Evolutionary conservation across 2,329 filamentous ascomycete species (phyloP), one percentile per base, ranked within the genome.

Genomic region (Seiridium unicorne): DNA sequence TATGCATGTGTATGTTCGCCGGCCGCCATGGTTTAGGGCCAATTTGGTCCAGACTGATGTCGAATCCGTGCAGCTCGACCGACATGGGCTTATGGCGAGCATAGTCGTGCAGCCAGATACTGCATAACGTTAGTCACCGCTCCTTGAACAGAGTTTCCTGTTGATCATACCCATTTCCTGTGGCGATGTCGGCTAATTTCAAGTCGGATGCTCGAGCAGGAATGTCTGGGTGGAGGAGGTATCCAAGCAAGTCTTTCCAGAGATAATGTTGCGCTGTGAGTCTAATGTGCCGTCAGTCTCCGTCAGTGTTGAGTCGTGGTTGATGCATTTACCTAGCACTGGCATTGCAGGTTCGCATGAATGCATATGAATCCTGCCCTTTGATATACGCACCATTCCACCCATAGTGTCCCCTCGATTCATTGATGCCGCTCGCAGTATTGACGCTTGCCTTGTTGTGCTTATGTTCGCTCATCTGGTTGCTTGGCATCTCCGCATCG

Each of bases 41-140:
- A 44, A 59, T 57, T 40, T 66, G 63, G 53, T 66, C 64, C n/a
- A 63, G 40, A 51, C 57, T 62, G 36, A 64, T 61, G 11, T 66
- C 63, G 11, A 65, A 62, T 18, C 63, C 60, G 44, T 64, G 59
- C n/a, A 63, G 32, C 48, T 63, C 60, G 44, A 35, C 38, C 1
- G 59, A 57, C 2, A 18, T 4, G 3, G 58, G 62, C 32, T 49
- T 49, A 31, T 47, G 46, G 10, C 46, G 26, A 0, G 60, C 55
- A 5, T 59, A 35, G 46, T 65, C 60, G 7, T 56, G 53, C 5
- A 63, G 56, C 61, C 61, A 65, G 18, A 63, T 62, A 6, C 61
- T 63, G 42, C 34, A 4, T 49, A 2, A 26, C 8, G 9, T 49
- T 49, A 18, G 2, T 31, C 13, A 10, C 46, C 6, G 26, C 31